Base-by-base conservation (phyloP, 2,329 filamentous ascomycete species). In the Colletotrichum cereale region DNA sequence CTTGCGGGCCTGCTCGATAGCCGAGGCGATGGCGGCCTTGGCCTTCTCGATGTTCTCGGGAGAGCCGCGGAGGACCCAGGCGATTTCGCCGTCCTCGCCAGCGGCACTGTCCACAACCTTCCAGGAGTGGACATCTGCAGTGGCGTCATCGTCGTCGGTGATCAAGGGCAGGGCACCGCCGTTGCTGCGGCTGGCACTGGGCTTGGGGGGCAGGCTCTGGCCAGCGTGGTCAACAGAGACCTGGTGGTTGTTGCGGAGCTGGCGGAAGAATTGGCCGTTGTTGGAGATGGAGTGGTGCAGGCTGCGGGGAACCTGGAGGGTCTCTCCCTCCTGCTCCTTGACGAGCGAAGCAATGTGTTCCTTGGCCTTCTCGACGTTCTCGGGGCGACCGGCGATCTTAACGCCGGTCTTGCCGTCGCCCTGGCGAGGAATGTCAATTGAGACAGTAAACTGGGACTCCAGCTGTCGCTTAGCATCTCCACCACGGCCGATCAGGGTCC, bases 211-310 rank as follows among this genome's bases (percentile, higher is more conserved):
- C 5, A 93, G 85, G 67, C 92, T 85, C 72, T 96, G 90, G 55
- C 95, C 95, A 66, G 90, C 93, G 79, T 98, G 96, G 81, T 98
- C 95, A 64, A 99, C 93, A 0, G 92, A 96, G 75, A 99, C 94
- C 75, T 93, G 92, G 82, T 93, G 88, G 78, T 98, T 93, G 81
- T 91, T 95, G 74, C 93, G 91, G 52, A 99, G 90, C 77, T 91
- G 92, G 75, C 96, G 93, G 92, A 98, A 98, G 84, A 98, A 93
- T 76, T 95, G 92, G 1, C 96, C 96, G 74, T 96, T 95, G 80
- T 97, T 96, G 63, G 93, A 89, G 75, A 99, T 88, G 71, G 87
- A 84, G 80, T 98, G 94, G 84, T 99, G 96, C 72, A 96, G 86
- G 76, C 91, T 90, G 71, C 91, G 89, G 14, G 96, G 96, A 11